Evolutionary conservation across 1,284 basidiomycete species (phyloP), one percentile per base, ranked within the genome.

Genomic region (Mrakiaceae sp.): DNA sequence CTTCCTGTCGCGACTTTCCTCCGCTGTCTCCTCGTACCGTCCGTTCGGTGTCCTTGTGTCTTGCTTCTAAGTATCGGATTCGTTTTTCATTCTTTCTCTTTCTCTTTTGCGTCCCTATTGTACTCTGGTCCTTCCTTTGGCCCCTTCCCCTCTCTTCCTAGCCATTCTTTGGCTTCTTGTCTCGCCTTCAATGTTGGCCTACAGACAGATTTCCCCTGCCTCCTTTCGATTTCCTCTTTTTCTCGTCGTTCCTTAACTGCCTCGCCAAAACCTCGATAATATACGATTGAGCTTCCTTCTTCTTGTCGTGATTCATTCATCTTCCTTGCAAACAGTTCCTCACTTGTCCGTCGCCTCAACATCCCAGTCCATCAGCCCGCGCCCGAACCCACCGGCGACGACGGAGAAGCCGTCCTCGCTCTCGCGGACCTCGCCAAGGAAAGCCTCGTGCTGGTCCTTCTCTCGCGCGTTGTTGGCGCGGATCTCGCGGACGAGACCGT

Each of bases 401-500:
- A 88, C 85, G 57, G 81, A 81, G 72, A 94, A 95, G 2, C 90
- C 90, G 68, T 84, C 83, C 66, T 93, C 88, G 69, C 85, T 82
- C 64, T 94, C 89, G 71, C 85, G 82, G 53, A 95, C 89, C 71
- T 95, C 90, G 2, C 83, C 80, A 39, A 91, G 73, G 79, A 95
- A 96, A n/a, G 93, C 72, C 63, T 93, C 90, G 72, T 96, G 93
- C 88, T 62, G 92, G 76, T 67, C 83, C 80, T 70, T 87, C 87
- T 70, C 39, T 14, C 48, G 16, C 9, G 58, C 62, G 46, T 96
- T 94, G 71, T 88, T 90, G 67, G 84, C 80, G 66, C 89, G 80
- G 61, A 96, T 87, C 72, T 96, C 92, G 47, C 87, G 84, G 46
- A 97, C 87, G 62, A 95, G 83, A n/a, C 87, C 85, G 71, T 96